Percentiles rank a stretch among this genome's conserved stretches.
These are phyloP conservation scores for Metschnikowia sp. DNA, from an alignment of 805 yeast genomes.

Conservation along the genomic window DNA sequence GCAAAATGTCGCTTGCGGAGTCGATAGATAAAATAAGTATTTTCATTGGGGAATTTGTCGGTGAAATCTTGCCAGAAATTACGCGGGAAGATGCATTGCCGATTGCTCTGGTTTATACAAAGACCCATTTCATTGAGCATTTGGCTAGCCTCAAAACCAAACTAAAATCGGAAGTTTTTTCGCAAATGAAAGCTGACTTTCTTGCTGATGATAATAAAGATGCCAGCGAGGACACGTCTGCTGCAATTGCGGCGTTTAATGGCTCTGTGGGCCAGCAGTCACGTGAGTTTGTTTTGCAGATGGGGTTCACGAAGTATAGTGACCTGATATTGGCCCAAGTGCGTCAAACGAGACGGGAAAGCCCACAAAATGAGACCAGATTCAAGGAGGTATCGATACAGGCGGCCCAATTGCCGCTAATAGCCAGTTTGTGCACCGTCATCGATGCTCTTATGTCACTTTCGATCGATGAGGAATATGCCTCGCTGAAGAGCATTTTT, in stretches of 20 bases:
- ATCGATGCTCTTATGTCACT: slow-evolving; percentile 27
- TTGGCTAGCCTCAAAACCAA: background rate
- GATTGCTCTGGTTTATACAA: too few species aligned
- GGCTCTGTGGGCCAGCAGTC: slow-evolving; percentile 20
- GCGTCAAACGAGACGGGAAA: background rate
- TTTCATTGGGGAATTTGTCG: background rate
- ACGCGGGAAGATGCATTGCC: too few species aligned
- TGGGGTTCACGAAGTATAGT: slow-evolving; percentile 21
- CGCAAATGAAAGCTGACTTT: background rate
- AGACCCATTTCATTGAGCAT: background rate
- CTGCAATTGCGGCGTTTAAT: slow-evolving; percentile 22
- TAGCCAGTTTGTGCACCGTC: slow-evolving; percentile 20
- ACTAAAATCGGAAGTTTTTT: background rate
- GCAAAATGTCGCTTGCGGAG: background rate
- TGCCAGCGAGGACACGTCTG: slow-evolving; percentile 6
- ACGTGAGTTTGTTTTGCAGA: slow-evolving; percentile 19
- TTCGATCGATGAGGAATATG: slow-evolving; percentile 10
- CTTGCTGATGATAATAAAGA: background rate
- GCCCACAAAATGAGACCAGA: background rate
- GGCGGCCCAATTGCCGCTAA: background rate
- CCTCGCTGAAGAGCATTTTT: slow-evolving; percentile 22
- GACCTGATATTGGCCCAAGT: slow-evolving; percentile 7
- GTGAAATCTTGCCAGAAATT: too few species aligned
- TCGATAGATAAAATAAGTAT: background rate
- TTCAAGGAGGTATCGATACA: background rate